Conservation (phyloP, 768 basidiomycete genomes). For the Chalciporus pseudorubinellus region DNA sequence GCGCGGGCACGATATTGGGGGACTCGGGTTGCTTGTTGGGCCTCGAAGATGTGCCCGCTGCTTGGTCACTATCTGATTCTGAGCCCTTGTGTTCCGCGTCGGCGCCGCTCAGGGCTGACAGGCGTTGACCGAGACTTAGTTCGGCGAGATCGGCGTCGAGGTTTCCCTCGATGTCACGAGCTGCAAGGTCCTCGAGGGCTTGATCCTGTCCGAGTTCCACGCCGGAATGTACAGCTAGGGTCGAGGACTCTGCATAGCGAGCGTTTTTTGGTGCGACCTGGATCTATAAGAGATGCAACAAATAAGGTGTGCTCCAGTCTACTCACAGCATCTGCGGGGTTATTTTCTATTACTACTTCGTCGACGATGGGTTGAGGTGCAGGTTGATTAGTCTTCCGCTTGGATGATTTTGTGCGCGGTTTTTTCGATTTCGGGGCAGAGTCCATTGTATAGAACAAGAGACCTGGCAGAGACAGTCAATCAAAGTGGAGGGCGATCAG, state of each 20-base stretch:
- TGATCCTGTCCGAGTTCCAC: conserved; percentile 59
- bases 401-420: conserved; percentile 47
- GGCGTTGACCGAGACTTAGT: conserved; percentile 85
- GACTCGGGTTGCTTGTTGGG: conserved; percentile 23
- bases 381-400: conserved; percentile 17
- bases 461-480: neutral
- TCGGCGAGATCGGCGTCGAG: conserved; percentile 87
- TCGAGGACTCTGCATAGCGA: conserved; percentile 65
- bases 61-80: conserved; percentile 48
- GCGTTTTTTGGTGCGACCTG: conserved; percentile 47
- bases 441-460: conserved; percentile 34
- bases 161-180: conserved; percentile 58
- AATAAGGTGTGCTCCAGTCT: no score
- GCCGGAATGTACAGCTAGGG: conserved; percentile 66
- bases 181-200: conserved; percentile 47
- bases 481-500: no score
- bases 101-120: conserved; percentile 66
- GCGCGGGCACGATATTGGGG: conserved; percentile 60
- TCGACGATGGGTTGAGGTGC: conserved; percentile 7
- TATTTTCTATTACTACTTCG: conserved; percentile 27
- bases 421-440: conserved; percentile 51
- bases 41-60: conserved; percentile 30
- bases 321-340: conserved; percentile 20
- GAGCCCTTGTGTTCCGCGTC: conserved; percentile 37
- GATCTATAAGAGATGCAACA: conserved; percentile 18